Evolutionary conservation across 164 flowering plant genomes (phyloP).

Genomic region (Vitis riparia): DNA sequence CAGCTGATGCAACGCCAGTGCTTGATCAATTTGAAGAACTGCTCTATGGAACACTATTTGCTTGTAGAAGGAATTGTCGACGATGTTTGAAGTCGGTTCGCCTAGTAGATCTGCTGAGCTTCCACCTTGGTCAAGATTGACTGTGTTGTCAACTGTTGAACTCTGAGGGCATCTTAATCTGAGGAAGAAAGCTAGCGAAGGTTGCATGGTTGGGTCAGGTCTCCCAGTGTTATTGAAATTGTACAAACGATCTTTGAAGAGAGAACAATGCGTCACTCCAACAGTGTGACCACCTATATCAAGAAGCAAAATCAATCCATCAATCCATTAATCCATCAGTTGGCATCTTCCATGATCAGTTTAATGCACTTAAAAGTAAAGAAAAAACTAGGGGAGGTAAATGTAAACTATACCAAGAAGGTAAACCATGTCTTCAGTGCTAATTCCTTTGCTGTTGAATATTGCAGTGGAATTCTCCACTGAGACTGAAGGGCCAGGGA

Average conservation of each 20-base stretch:
- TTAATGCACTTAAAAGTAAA: neutral
- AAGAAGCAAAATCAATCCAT: neutral
- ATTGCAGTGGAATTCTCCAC: constrained; percentile 25
- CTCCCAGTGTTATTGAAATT: constrained; percentile 39
- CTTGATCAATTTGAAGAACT: constrained; percentile 46
- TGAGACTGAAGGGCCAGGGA: constrained; percentile 31
- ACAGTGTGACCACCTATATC: constrained; percentile 56
- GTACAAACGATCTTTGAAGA: constrained; percentile 44
- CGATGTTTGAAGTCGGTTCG: constrained; percentile 12
- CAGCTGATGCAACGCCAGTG: constrained; percentile 27
- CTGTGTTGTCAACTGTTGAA: constrained; percentile 5
- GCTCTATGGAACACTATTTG: constrained; percentile 29
- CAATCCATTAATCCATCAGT: neutral
- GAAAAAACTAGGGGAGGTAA: neutral
- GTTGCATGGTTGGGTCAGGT: constrained; percentile 52
- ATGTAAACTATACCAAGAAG: constrained; percentile 32
- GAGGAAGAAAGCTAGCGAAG: constrained; percentile 11
- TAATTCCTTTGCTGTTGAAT: constrained; percentile 34
- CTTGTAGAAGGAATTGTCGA: constrained; percentile 36
- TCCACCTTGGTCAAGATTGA: constrained; percentile 27
- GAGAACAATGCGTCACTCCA: constrained; percentile 48
- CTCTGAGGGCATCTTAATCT: constrained; percentile 25
- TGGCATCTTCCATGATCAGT: neutral
- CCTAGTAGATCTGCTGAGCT: too few relatives aligned
- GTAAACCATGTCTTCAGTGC: constrained; percentile 32